These are phyloP conservation scores for Echium plantagineum DNA, from an alignment of 257 asterid genomes.

Conservation along the genomic window DNA sequence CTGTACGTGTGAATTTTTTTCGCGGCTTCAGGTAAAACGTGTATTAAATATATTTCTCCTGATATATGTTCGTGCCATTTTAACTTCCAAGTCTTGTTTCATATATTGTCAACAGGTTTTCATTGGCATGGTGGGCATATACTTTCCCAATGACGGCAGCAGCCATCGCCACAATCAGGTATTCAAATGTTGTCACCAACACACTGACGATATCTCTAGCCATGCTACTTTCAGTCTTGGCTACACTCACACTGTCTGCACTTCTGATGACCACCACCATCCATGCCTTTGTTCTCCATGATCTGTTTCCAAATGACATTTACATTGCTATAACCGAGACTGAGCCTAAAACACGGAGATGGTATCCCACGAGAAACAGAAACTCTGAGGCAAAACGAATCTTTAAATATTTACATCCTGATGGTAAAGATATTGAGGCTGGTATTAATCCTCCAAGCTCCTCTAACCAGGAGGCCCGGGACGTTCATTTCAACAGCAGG, in stretches of 20 bases:
- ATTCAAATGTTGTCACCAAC: conserved; percentile 37
- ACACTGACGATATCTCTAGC: conserved; percentile 27
- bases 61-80: neutral
- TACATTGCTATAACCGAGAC: conserved; percentile 64
- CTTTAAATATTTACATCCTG: conserved; percentile 41
- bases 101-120: conserved; percentile 25
- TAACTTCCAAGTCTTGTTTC: neutral
- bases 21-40: conserved; percentile 56
- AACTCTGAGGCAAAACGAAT: conserved; percentile 34
- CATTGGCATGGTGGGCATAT: conserved; percentile 94
- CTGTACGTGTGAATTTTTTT: conserved; percentile 73
- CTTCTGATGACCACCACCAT: conserved; percentile 52
- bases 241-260: conserved; percentile 47
- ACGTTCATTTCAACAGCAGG: conserved; percentile 1
- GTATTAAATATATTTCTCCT: neutral
- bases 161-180: conserved; percentile 54
- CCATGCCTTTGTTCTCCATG: conserved; percentile 51
- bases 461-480: conserved; percentile 7
- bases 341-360: conserved; percentile 25
- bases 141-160: conserved; percentile 90
- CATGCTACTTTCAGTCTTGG: conserved; percentile 29
- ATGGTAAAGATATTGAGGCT: conserved; percentile 43
- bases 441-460: conserved; percentile 17
- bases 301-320: conserved; percentile 71
- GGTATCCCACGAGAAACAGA: conserved; percentile 39